Evolutionary conservation across 2,329 filamentous ascomycete genomes (phyloP).

Genomic region (Dactylonectria estremocensis): DNA sequence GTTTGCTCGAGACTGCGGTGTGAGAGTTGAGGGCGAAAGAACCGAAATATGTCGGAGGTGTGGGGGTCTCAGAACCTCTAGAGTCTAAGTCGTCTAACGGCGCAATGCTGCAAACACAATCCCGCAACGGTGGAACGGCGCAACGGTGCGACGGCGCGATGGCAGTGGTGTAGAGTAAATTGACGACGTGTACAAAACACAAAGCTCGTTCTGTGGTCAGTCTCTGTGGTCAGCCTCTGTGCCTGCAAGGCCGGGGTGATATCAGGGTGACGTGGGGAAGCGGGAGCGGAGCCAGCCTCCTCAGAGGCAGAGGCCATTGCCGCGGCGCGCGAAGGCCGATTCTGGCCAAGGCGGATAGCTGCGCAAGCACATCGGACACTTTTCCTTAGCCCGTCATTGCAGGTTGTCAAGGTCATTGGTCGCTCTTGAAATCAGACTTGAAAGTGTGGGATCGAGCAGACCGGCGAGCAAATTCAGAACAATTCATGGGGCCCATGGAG

Average conservation of each 20-base stretch:
- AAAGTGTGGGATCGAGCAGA: neutral
- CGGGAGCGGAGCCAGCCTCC: neutral
- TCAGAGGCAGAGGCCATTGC: slow-evolving; percentile 8
- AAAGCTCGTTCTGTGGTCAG: neutral
- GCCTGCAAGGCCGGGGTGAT: neutral
- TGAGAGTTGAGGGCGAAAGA: neutral
- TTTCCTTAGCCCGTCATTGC: too few relatives aligned
- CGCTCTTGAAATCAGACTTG: neutral
- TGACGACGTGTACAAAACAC: too few relatives aligned
- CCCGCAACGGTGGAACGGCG: neutral
- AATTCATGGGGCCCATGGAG: slow-evolving; percentile 29
- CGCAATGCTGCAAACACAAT: slow-evolving; percentile 5
- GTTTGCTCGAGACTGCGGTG: neutral
- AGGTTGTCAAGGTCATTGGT: neutral
- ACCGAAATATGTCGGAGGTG: slow-evolving; percentile 9
- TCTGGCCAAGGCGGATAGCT: slow-evolving; percentile 10
- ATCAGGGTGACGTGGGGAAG: neutral
- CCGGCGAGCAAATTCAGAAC: slow-evolving; percentile 27
- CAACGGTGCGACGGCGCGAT: slow-evolving; percentile 11
- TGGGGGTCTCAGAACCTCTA: slow-evolving; percentile 8
- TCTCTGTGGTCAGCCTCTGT: neutral
- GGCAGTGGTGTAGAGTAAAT: neutral
- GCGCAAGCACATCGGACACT: neutral
- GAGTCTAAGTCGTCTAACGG: neutral
- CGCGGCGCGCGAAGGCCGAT: slow-evolving; percentile 15